Base-by-base conservation (phyloP, 768 basidiomycete species). In the Lactifluus pinguis region DNA sequence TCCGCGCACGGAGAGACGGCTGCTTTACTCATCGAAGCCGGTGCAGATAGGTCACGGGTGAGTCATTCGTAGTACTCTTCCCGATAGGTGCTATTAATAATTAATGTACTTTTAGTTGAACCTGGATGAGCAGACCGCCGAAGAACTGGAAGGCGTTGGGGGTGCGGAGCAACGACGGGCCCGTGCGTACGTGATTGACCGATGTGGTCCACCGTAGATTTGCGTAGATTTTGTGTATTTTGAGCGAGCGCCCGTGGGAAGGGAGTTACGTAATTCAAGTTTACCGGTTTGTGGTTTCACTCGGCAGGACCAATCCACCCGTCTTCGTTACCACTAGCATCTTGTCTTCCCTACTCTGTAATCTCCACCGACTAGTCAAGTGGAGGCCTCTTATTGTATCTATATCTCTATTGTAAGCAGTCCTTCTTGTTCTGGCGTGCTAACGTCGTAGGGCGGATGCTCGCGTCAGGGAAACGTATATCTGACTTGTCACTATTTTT, bases 1-100 rank as follows among this genome's bases (percentile, higher is more conserved):
- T 93, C 90, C 56, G 95, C 87, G 17, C 90, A 98, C 69, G 95
- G 91, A 14, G 86, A 92, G 70, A 89, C 85, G 15, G 95, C 95
- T 10, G 89, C 93, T 2, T 72, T 89, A 53, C 79, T 99, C 53
- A 95, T 99, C 61, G 92, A 95, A 70, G 95, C 92, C 49, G 95
- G 95, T 19, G 95, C 95, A 8, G 95, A 98, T 77, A 85, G 95
- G 34, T 82, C 81, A 65, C 80, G 91, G 67, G 94, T 95, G 73
- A 65, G 89, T 53, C 25, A 1, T 25, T 25, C 6, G 14, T 1
- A 13, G 14, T 1, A 13, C 32, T 58, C 25, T 52, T 59, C 53
- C 64, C 56, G 49, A 55, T 9, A 63, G 30, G 21, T 60, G 30
- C 4, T 30, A 54, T 11, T 52, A 58, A 25, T 59, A 38, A 51